phyloP scores from a whole-genome alignment of 768 basidiomycete genomes.

The Mycena epipterygia region DNA sequence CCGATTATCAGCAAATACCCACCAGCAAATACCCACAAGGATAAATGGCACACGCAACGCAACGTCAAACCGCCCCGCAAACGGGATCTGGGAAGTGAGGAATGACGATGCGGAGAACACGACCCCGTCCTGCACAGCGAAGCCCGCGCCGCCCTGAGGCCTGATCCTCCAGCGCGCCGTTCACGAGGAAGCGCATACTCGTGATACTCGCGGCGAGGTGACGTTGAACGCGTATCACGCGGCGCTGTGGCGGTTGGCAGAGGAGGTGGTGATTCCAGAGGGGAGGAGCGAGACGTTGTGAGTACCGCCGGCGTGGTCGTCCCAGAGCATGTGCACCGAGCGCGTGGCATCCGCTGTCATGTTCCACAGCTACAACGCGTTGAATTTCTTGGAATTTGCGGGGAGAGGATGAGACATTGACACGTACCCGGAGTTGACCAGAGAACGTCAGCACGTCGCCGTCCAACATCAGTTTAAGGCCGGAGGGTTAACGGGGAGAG shows the following conservation, averaged over 20 bases:
- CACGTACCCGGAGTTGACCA: not conserved
- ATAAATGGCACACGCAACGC: constrained; percentile 5
- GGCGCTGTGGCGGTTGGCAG: not conserved
- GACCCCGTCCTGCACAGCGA: not conserved
- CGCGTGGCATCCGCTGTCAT: no score
- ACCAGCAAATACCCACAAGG: not conserved
- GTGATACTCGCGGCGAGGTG: not conserved
- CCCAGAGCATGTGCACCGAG: no score
- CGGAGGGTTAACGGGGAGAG: no score
- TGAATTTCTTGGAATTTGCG: no score
- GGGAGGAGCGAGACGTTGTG: not conserved
- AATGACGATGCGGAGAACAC: not conserved
- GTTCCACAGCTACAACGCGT: no score
- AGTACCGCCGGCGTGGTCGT: not conserved
- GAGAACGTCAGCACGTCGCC: no score
- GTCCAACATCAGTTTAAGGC: no score
- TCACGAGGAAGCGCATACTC: not conserved
- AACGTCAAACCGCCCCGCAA: not conserved
- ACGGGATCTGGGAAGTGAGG: not conserved
- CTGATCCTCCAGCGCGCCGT: not conserved
- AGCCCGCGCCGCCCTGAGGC: constrained; percentile 2
- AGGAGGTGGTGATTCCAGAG: not conserved
- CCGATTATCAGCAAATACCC: not conserved
- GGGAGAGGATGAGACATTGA: no score
- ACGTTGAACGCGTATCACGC: not conserved